Evolutionary conservation across 2,329 filamentous ascomycete genomes (phyloP).

Genomic region (Aspergillus sp.): DNA sequence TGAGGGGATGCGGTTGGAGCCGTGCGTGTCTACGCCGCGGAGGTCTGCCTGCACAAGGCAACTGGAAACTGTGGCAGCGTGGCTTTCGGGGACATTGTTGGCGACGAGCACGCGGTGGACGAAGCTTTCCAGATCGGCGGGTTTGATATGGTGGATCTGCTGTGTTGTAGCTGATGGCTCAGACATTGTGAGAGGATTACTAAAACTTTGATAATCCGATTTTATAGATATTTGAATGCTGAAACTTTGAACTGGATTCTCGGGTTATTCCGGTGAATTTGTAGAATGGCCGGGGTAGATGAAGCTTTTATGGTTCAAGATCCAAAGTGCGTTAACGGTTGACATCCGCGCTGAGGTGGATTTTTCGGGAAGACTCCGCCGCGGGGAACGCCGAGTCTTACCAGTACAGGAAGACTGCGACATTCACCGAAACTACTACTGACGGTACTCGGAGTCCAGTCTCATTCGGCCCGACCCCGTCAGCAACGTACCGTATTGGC

Average conservation of each 20-base stretch:
- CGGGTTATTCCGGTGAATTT: background rate
- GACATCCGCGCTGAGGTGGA: conserved; percentile 3
- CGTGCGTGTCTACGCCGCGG: conserved; percentile 77
- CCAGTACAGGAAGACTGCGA: too few species aligned
- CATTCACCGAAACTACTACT: too few species aligned
- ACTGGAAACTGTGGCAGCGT: conserved; percentile 64
- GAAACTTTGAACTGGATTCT: background rate
- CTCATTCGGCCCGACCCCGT: too few species aligned
- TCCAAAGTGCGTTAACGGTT: too few species aligned
- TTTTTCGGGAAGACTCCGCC: background rate
- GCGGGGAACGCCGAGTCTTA: background rate
- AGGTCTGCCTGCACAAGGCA: conserved; percentile 74
- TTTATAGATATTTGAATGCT: background rate
- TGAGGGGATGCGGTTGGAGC: conserved; percentile 73
- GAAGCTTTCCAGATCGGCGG: conserved; percentile 23
- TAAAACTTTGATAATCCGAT: background rate
- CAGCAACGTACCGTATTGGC: too few species aligned
- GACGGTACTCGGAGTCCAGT: too few species aligned
- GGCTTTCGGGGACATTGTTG: conserved; percentile 57
- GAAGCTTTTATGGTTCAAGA: conserved; percentile 2
- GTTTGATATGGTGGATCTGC: conserved; percentile 20
- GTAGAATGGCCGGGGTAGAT: background rate
- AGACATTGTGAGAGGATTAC: conserved; percentile 1
- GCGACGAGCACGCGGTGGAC: conserved; percentile 27
- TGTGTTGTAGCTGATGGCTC: conserved; percentile 3